A percentile compares a stretch with the other conserved stretches of the same genome.
These are phyloP conservation scores for Rachicladosporium sp. DNA, from an alignment of 2,329 filamentous ascomycete species.

Conservation along the genomic window DNA sequence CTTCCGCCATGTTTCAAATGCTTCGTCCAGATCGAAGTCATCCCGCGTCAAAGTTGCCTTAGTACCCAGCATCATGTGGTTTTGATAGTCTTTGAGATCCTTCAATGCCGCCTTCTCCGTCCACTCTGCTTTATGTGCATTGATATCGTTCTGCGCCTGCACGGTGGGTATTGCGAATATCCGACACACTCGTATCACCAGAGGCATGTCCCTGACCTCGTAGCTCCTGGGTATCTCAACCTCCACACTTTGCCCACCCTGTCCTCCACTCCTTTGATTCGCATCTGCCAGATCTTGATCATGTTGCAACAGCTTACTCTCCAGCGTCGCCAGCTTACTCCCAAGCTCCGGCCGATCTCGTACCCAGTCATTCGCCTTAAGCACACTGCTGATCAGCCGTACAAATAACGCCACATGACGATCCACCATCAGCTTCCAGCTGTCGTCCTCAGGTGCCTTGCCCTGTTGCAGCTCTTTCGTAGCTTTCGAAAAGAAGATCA, in stretches of 20 bases:
- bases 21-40: conserved; percentile 83
- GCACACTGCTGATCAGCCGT: conserved; percentile 64
- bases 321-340: conserved; percentile 63
- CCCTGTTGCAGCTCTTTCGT: conserved; percentile 80
- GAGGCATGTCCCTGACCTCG: conserved; percentile 92
- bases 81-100: conserved; percentile 89
- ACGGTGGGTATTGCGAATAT: conserved; percentile 73
- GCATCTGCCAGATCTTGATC: conserved; percentile 73
- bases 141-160: conserved; percentile 77
- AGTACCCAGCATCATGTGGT: conserved; percentile 70
- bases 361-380: conserved; percentile 75
- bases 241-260: conserved; percentile 58
- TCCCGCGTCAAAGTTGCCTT: conserved; percentile 63
- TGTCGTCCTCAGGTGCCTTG: conserved; percentile 65
- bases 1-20: conserved; percentile 82
- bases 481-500: conserved; percentile 93
- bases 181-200: conserved; percentile 75
- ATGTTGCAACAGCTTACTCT: conserved; percentile 87
- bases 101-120: conserved; percentile 82
- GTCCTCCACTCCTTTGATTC: conserved; percentile 43
- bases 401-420: conserved; percentile 92
- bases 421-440: conserved; percentile 85
- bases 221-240: conserved; percentile 73
- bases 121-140: conserved; percentile 69
- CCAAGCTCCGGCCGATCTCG: conserved; percentile 77